Base-by-base conservation (phyloP, 2,329 filamentous ascomycete genomes). In the Stagonosporopsis chrysanthemi region DNA sequence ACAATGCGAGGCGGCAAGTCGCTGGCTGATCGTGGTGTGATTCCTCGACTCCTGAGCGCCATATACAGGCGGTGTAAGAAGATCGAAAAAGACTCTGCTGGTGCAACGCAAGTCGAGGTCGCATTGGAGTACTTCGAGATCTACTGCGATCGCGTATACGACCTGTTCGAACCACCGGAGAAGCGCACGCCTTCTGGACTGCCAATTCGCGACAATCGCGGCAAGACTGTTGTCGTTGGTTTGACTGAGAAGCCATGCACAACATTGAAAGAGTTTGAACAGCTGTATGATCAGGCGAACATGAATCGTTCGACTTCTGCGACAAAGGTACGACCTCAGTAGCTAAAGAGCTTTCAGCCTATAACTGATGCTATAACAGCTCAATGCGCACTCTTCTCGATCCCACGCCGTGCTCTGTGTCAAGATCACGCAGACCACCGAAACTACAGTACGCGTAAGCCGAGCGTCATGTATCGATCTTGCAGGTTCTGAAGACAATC, bases 141-240 rank as follows among this genome's bases (percentile, higher is more conserved):
- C 65, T 97, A 97, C 79, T 97, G 96, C 75, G 93, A 97, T 80
- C 94, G 94, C 74, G 92, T 97, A 19, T 97, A 89, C 70, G 93
- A 97, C 74, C 81, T 97, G 29, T 91, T 97, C 65, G 91, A 97
- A 74, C 83, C 92, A 0, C 90, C 88, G 0, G 93, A 97, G 75
- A 96, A 92, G 80, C 89, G 95, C 47, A 92, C 90, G 0, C 81
- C 90, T 1, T 85, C 90, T 0, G 93, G 93, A 0, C 80, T 97
- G 24, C 91, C 91, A 2, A 85, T 97, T 23, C 86, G 92, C 24
- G 92, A 97, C 70, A 93, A 92, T 70, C 88, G 90, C 66, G 91
- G 91, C 62, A 95, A 90, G 79, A 96, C 92, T 0, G 85, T 93
- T 19, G 92, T 97, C 22, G 90, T 94, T 42, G 93, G 93, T 2